Base-by-base conservation (phyloP, 495 filamentous ascomycete species). In the Podospora didyma region DNA sequence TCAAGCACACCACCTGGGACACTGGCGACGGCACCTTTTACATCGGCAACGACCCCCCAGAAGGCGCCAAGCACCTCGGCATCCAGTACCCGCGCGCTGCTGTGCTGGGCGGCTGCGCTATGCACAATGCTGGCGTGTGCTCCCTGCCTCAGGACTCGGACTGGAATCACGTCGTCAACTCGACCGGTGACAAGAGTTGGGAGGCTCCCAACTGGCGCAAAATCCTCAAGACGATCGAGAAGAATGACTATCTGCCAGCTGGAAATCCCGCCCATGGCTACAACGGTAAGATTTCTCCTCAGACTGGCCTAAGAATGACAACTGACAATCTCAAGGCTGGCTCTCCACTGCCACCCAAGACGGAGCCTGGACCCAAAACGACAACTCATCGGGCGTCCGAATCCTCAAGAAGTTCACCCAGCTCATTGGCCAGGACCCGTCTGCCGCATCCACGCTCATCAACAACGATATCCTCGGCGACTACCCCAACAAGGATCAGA, bases 71-170 rank as follows among this genome's bases (percentile, higher is more conserved):
- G 53, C 62, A 64, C 12, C 66, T 78, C 7, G 76, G 76, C 0
- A 74, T 78, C 14, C 75, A 75, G 59, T 79, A 79, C 48, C 76
- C 76, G 11, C 72, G 76, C 23, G 72, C 74, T 17, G 75, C 67
- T 23, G 75, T 75, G 1, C 66, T 79, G n/a, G 76, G 76, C 31
- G 76, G 76, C 7, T 78, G 73, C 47, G 75, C 74, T 14, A 77
- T 76, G 72, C 75, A 78, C 58, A 79, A 79, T 44, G 76, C 68
- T 12, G 73, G 72, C 10, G 69, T 78, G 1, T 73, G 69, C 35
- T 58, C 69, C 4, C 46, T 76, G 12, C 75, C 75, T 14, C 67
- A 69, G 10, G 73, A 75, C 26, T 69, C 72, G 14, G 75, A 79
- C 57, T 79, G 75, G 75, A 60, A 78, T 51, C 58, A 69, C 28